Percentiles rank a stretch among this genome's conserved stretches.
Conservation (phyloP, 148 eudicot genomes). For the Rhododendron williamsianum region DNA sequence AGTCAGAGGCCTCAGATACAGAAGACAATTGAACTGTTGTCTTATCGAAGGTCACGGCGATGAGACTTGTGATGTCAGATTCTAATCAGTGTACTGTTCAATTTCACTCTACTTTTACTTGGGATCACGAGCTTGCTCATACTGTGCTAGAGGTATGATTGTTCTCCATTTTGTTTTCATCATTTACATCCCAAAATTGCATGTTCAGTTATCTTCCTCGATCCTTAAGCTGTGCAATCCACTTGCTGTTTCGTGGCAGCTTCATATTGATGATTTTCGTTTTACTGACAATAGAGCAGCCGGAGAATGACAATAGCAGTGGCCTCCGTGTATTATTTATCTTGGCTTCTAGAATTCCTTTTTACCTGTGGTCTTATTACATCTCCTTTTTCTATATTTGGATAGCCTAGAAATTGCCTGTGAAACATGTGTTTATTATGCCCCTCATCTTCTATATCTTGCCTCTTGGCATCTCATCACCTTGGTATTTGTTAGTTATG, state of each 20-base stretch:
- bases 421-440: neutral
- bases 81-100: constrained; percentile 60
- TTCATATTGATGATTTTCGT: constrained; percentile 33
- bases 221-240: constrained; percentile 18
- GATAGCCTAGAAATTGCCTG: neutral
- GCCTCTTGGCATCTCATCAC: neutral
- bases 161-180: neutral
- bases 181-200: neutral
- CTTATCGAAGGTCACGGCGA: constrained; percentile 63
- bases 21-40: constrained; percentile 39
- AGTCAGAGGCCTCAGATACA: constrained; percentile 57
- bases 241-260: constrained; percentile 31
- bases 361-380: neutral
- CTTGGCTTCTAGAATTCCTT: neutral
- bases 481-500: neutral
- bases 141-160: constrained; percentile 43
- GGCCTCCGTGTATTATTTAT: neutral
- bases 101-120: neutral
- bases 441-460: neutral
- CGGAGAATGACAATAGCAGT: constrained; percentile 36
- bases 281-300: constrained; percentile 72
- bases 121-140: constrained; percentile 51
- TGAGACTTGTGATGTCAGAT: constrained; percentile 90
- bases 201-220: neutral
- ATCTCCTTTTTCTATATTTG: neutral